A percentile compares a stretch with the other conserved stretches of the same genome.
Evolutionary conservation across 2,329 filamentous ascomycete species (phyloP).

Genomic region (Epichloe typhina): DNA sequence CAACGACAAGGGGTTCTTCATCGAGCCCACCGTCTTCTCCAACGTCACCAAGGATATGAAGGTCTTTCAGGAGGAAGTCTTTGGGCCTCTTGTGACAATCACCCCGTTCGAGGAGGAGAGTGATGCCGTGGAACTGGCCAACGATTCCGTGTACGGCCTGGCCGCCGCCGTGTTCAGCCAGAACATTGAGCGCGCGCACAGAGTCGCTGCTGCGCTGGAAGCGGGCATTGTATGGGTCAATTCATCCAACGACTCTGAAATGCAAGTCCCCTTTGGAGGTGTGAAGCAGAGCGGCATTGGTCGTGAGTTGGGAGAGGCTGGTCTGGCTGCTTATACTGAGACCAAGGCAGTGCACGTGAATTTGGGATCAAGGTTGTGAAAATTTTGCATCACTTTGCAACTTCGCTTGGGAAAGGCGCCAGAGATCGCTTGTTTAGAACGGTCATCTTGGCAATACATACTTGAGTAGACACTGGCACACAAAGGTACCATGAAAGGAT

Average conservation of each 20-base stretch:
- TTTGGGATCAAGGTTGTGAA: slow-evolving; percentile 21
- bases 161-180: slow-evolving; percentile 49
- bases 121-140: slow-evolving; percentile 29
- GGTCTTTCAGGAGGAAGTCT: slow-evolving; percentile 33
- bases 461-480: too few relatives aligned
- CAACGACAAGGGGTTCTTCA: slow-evolving; percentile 30
- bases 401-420: too few relatives aligned
- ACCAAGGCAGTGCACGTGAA: slow-evolving; percentile 23
- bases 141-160: slow-evolving; percentile 46
- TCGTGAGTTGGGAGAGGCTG: slow-evolving; percentile 31
- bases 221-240: slow-evolving; percentile 45
- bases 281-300: slow-evolving; percentile 37
- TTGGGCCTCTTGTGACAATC: slow-evolving; percentile 31
- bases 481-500: background rate
- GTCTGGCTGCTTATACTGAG: slow-evolving; percentile 29
- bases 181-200: slow-evolving; percentile 37
- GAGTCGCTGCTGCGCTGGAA: slow-evolving; percentile 42
- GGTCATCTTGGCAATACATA: too few relatives aligned
- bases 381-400: too few relatives aligned
- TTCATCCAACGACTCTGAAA: slow-evolving; percentile 30
- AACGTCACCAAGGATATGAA: slow-evolving; percentile 27
- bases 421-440: too few relatives aligned
- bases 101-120: slow-evolving; percentile 28
- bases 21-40: slow-evolving; percentile 33
- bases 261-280: slow-evolving; percentile 31